Base-by-base conservation (phyloP, 202 grass and related monocot genomes). In the Elaeis oleifera region DNA sequence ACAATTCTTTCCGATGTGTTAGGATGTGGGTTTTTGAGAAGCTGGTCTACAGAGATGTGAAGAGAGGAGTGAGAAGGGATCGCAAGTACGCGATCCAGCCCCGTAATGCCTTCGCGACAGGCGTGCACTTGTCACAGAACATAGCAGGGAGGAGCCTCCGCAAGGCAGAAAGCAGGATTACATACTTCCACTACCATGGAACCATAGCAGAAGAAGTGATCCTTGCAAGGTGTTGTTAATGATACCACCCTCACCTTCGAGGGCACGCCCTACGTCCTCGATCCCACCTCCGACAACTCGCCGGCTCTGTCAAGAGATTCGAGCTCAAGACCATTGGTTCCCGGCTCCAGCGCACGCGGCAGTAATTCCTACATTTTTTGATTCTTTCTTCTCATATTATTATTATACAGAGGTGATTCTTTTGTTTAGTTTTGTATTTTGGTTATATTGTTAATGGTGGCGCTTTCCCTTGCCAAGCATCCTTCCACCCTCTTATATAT, bases 11-110 rank as follows among this genome's bases (percentile, higher is more conserved):
- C 49, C 23, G 49, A 51, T 48, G 24, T 16, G 16, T 3, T 28
- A 81, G 78, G 71, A 75, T 81, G 78, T 81, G 78, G 78, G 78
- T 65, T 17, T 71, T 81, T 54, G 78, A 81, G 78, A 81, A 81
- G 65, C 48, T 81, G 50, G 78, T 81, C 19, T 81, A 81, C 60
- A 70, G 60, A 27, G 71, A 76, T 63, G 72, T 71, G 15, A 71
- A 71, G 65, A 74, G 78, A 24, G 65, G 72, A 52, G 67, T 81
- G 50, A 71, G 65, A 5, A 60, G 78, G 7, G 78, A 81, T 31
- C 71, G 66, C 22, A 81, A 81, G 54, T 81, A 81, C 48, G 78
- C 65, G 8, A 75, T 81, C 28, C 78, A 81, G 48, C 78, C 78
- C n/a, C 71, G 78, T 3, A 60, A 63, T 25, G 78, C 65, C 0